Percentiles rank a stretch among this genome's conserved stretches.
These are phyloP conservation scores for Capsicum rhomboideum DNA, from an alignment of 257 asterid genomes.

Conservation along the genomic window DNA sequence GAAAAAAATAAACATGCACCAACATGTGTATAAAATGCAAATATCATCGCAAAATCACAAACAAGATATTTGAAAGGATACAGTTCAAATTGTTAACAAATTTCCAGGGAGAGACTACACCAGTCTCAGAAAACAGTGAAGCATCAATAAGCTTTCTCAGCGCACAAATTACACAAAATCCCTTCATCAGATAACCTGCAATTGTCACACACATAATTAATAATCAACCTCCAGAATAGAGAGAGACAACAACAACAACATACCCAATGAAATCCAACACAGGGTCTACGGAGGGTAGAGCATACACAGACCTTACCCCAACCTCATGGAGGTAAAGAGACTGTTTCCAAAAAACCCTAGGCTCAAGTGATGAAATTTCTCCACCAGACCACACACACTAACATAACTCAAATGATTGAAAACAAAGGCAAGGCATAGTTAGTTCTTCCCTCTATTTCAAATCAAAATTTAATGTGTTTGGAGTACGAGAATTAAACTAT, in stretches of 20 bases:
- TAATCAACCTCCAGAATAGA: not conserved
- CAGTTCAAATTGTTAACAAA: constrained; percentile 63
- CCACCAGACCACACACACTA: not conserved
- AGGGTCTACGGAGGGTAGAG: too few species aligned
- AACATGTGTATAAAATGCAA: not conserved
- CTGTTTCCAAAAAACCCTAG: too few species aligned
- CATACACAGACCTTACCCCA: too few species aligned
- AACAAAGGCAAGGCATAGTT: not conserved
- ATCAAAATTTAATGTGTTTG: not conserved
- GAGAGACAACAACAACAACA: not conserved
- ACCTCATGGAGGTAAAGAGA: too few species aligned
- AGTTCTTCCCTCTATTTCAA: not conserved
- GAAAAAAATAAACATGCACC: not conserved
- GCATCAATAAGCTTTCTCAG: constrained; percentile 37
- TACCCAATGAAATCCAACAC: too few species aligned
- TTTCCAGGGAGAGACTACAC: constrained; percentile 36
- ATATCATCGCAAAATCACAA: not conserved
- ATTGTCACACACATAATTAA: not conserved
- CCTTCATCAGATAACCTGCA: constrained; percentile 40
- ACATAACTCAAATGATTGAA: not conserved
- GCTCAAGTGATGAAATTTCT: too few species aligned
- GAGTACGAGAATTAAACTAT: not conserved
- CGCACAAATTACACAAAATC: constrained; percentile 45
- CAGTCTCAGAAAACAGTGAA: constrained; percentile 25
- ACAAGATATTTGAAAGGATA: constrained; percentile 41